phyloP scores from a whole-genome alignment of 768 basidiomycete species.

The Clitopilus hobsonii region DNA sequence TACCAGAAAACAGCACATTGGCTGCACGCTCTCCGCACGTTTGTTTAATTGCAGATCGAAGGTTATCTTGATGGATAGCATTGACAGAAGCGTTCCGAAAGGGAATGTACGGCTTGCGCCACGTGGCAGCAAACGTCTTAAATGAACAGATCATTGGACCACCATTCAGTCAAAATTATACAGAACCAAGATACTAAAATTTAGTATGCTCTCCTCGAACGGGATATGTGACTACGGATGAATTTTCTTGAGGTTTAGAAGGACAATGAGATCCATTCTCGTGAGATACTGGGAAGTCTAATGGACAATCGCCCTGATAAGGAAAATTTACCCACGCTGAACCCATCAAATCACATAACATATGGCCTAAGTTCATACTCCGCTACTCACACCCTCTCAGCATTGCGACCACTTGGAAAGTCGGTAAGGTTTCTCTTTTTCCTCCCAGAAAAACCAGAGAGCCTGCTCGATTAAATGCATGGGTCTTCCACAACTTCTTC shows the following conservation, averaged over 20 bases:
- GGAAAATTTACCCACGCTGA: conserved; percentile 42
- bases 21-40: not conserved
- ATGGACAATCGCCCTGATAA: conserved; percentile 17
- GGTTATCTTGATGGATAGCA: not conserved
- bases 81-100: not conserved
- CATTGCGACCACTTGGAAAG: conserved; percentile 35
- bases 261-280: conserved; percentile 11
- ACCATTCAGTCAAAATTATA: too few species aligned
- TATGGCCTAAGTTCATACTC: conserved; percentile 35
- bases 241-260: not conserved
- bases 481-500: conserved; percentile 39
- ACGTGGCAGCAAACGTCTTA: not conserved
- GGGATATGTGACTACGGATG: too few species aligned
- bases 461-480: conserved; percentile 33
- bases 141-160: too few species aligned
- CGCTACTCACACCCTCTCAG: conserved; percentile 39
- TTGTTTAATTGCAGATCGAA: not conserved
- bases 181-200: too few species aligned
- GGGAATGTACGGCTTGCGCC: not conserved
- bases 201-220: too few species aligned
- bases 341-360: conserved; percentile 39
- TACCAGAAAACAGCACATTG: not conserved
- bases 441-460: conserved; percentile 29
- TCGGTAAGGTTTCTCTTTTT: conserved; percentile 28
- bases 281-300: conserved; percentile 11